Evolutionary conservation across 768 basidiomycete species (phyloP), one percentile per base, ranked within the genome.

Genomic region (Lyophyllum decastes): DNA sequence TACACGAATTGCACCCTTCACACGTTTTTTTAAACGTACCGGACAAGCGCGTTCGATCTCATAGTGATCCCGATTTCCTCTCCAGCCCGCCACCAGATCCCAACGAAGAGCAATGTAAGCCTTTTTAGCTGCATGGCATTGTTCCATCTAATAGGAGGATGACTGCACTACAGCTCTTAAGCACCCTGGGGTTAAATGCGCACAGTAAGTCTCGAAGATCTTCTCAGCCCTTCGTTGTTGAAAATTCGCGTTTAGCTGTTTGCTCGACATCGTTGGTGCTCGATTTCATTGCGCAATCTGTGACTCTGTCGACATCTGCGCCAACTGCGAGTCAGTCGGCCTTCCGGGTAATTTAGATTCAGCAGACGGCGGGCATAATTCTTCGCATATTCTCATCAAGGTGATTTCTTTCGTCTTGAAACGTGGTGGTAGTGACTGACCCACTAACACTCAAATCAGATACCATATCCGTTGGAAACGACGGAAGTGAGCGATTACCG

Each of bases 381-480:
- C 90, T 16, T 89, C 90, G 1, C 95, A 98, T 67, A 94, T 96
- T 62, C 84, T 96, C 82, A 92, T 98, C 73, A 98, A 98, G 85
- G 94, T 92, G n/a, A 58, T 46, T 56, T 33, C 25, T 24, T 38
- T 1, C 55, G 6, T 25, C 17, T 47, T 21, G 33, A 11, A 10
- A 24, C 14, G 41, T 44, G 25, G 49, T 25, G 55, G 16, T 53
- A 26, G 5, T 19, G 21, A 30, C 55, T 49, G 14, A 43, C 25
- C 17, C 5, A 61, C 45, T 52, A 27, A 63, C 33, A 52, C 55
- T 30, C 35, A 38, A 25, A n/a, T n/a, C 57, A 95, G 94, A 94
- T 98, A 47, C 95, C 95, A 0, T 85, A 89, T 61, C 93, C 94
- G 6, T 76, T 96, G 24, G 85, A 88, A 56, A 81, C 78, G 12